Conservation (phyloP, 2,329 filamentous ascomycete species). For the Cladosporium sp. region DNA sequence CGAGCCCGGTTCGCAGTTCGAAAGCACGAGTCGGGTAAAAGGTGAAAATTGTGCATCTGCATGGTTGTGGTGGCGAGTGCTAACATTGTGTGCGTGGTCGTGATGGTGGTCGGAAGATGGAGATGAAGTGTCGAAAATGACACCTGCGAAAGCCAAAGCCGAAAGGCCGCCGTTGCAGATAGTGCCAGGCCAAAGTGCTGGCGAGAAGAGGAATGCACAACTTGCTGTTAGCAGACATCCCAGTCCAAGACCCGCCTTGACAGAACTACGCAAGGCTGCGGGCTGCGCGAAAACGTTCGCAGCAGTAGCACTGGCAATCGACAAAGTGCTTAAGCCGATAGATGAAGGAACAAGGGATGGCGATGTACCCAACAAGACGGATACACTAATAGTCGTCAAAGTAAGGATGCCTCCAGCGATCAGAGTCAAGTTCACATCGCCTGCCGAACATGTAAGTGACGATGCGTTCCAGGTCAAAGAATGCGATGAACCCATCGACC, state of each 20-base stretch:
- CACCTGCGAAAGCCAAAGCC: constrained; percentile 35
- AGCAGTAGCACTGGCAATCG: constrained; percentile 40
- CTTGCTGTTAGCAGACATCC: constrained; percentile 31
- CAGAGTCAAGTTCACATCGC: constrained; percentile 41
- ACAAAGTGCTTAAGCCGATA: constrained; percentile 37
- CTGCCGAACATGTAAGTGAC: constrained; percentile 33
- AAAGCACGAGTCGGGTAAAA: constrained; percentile 70
- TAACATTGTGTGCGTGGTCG: constrained; percentile 28
- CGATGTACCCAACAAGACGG: constrained; percentile 30
- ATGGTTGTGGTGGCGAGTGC: constrained; percentile 31
- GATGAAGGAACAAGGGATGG: constrained; percentile 32
- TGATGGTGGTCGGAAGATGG: constrained; percentile 25
- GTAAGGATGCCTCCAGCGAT: constrained; percentile 36
- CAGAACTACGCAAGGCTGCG: constrained; percentile 36
- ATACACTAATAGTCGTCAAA: constrained; percentile 34
- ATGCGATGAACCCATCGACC: not conserved
- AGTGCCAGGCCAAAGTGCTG: constrained; percentile 32
- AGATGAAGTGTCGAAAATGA: constrained; percentile 37
- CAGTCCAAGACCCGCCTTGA: constrained; percentile 30
- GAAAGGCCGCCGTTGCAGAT: constrained; percentile 32
- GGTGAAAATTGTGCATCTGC: constrained; percentile 53
- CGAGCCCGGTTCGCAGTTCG: constrained; percentile 65
- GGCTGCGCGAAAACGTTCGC: constrained; percentile 41
- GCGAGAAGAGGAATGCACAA: constrained; percentile 33
- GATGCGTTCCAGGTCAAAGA: constrained; percentile 16